phyloP scores from a whole-genome alignment of 2,329 filamentous ascomycete species.

The Xylariales sp. region DNA sequence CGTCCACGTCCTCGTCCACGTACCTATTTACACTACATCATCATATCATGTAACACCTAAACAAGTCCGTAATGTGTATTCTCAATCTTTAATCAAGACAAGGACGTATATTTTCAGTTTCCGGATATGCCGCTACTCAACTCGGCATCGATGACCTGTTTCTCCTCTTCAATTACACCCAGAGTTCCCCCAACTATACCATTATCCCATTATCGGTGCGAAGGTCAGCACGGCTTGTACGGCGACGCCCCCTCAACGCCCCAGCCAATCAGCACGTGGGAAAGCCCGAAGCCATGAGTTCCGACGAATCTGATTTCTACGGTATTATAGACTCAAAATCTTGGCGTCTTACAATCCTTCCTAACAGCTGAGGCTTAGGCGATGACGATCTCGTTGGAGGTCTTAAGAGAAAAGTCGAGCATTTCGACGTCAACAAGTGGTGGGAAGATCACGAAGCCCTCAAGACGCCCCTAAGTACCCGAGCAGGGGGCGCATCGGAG shows the following conservation, averaged over 20 bases:
- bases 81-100: neutral
- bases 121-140: neutral
- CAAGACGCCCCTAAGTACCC: constrained; percentile 41
- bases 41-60: neutral
- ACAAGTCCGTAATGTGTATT: too few species aligned
- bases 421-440: constrained; percentile 64
- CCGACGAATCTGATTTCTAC: constrained; percentile 68
- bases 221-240: neutral
- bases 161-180: neutral
- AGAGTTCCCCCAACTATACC: neutral
- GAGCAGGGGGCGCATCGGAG: constrained; percentile 30
- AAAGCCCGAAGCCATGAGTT: constrained; percentile 51
- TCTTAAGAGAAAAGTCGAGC: constrained; percentile 62
- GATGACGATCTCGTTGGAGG: constrained; percentile 60
- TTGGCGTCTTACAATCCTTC: neutral
- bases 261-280: constrained; percentile 1
- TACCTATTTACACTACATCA: neutral
- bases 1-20: neutral
- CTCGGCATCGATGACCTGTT: neutral
- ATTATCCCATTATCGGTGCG: neutral
- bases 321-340: constrained; percentile 52
- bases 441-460: constrained; percentile 51
- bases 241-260: neutral
- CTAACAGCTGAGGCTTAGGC: constrained; percentile 57
- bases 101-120: neutral